Conservation (phyloP, 2,329 filamentous ascomycete species). For the Furcasterigmium furcatum region DNA sequence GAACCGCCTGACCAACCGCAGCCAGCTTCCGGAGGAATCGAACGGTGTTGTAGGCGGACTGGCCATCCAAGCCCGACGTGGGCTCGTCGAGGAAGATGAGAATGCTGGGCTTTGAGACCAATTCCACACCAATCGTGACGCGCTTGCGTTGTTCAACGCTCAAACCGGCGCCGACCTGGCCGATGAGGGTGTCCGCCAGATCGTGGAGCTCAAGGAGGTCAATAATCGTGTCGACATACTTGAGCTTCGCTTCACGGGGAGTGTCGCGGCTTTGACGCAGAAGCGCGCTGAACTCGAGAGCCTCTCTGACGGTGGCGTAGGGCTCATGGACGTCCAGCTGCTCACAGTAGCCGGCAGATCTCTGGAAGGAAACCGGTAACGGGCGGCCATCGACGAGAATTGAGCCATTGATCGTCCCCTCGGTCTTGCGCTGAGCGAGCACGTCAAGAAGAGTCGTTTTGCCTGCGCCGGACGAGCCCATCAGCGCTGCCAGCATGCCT, state of each 20-base stretch:
- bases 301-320: conserved; percentile 63
- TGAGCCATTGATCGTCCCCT: conserved; percentile 13
- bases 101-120: conserved; percentile 63
- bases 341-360: conserved; percentile 6
- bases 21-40: conserved; percentile 42
- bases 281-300: conserved; percentile 63
- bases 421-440: conserved; percentile 56
- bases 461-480: conserved; percentile 42
- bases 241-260: conserved; percentile 57
- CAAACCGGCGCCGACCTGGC: conserved; percentile 35
- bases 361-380: conserved; percentile 4
- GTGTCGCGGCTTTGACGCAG: conserved; percentile 55
- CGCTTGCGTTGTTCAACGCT: conserved; percentile 56
- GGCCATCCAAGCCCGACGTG: conserved; percentile 42
- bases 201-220: conserved; percentile 62
- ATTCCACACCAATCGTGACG: conserved; percentile 66
- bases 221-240: conserved; percentile 65
- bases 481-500: conserved; percentile 58
- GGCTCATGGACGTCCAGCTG: conserved; percentile 38
- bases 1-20: conserved; percentile 61
- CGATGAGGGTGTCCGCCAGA: conserved; percentile 61
- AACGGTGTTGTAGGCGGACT: conserved; percentile 32
- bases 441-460: conserved; percentile 54
- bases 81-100: conserved; percentile 68
- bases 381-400: conserved; percentile 8